Percentiles rank a stretch among this genome's conserved stretches.
phyloP scores from a whole-genome alignment of 257 asterid species.

The Verbena officinalis region DNA sequence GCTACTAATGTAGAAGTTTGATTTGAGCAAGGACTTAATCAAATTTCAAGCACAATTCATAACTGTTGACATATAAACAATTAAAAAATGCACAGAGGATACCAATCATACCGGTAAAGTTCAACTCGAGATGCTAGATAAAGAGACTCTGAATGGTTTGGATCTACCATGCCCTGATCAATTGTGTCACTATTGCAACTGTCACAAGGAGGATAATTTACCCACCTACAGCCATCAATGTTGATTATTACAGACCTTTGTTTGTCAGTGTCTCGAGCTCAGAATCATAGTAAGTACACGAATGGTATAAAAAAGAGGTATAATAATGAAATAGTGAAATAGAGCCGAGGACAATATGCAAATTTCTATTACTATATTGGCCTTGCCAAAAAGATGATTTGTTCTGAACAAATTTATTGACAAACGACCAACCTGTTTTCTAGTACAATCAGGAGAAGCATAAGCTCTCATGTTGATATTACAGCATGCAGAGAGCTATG shows the following conservation, averaged over 20 bases:
- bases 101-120: slow-evolving; percentile 60
- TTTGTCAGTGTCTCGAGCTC: slow-evolving; percentile 29
- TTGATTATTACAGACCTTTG: slow-evolving; percentile 15
- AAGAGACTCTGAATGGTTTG: slow-evolving; percentile 61
- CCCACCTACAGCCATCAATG: slow-evolving; percentile 71
- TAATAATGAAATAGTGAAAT: slow-evolving; percentile 2
- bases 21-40: slow-evolving; percentile 16
- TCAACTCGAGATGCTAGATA: slow-evolving; percentile 88
- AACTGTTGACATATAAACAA: slow-evolving; percentile 11
- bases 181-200: slow-evolving; percentile 69
- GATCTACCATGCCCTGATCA: slow-evolving; percentile 75
- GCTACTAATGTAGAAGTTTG: slow-evolving; percentile 1
- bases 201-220: slow-evolving; percentile 88
- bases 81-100: slow-evolving; percentile 19
- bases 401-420: slow-evolving; percentile 20
- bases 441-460: slow-evolving; percentile 2
- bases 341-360: slow-evolving; percentile 5
- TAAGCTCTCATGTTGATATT: slow-evolving; percentile 7
- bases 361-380: slow-evolving; percentile 1
- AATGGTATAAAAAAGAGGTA: slow-evolving; percentile 20
- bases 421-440: neutral
- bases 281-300: neutral
- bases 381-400: slow-evolving; percentile 4
- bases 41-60: slow-evolving; percentile 1
- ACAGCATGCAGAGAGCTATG: neutral